These are phyloP conservation scores for Arthroderma sp. DNA, from an alignment of 2,329 filamentous ascomycete genomes.

Conservation along the genomic window DNA sequence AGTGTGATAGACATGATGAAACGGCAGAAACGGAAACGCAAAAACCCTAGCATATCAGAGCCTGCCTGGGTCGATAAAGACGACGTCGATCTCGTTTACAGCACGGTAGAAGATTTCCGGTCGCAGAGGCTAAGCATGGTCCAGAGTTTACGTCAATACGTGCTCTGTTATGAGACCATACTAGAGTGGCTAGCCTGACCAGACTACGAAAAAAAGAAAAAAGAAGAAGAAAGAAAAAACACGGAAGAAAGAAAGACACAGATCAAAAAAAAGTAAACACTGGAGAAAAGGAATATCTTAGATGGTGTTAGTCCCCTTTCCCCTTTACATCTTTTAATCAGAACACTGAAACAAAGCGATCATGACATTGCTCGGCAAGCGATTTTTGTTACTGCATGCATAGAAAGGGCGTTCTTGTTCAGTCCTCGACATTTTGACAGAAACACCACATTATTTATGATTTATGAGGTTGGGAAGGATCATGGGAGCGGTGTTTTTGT, in stretches of 20 bases:
- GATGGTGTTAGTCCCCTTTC: too few relatives aligned
- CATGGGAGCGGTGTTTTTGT: too few relatives aligned
- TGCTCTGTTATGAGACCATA: slow-evolving; percentile 91
- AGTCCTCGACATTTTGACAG: too few relatives aligned
- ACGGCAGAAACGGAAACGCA: slow-evolving; percentile 42
- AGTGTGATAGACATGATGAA: slow-evolving; percentile 94
- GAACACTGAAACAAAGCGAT: too few relatives aligned
- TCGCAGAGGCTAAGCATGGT: slow-evolving; percentile 89
- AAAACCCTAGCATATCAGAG: slow-evolving; percentile 15
- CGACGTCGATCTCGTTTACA: slow-evolving; percentile 64
- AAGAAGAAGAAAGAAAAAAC: neutral
- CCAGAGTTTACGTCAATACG: slow-evolving; percentile 82
- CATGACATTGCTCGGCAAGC: too few relatives aligned
- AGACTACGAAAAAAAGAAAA: neutral
- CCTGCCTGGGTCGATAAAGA: slow-evolving; percentile 55
- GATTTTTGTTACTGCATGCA: too few relatives aligned
- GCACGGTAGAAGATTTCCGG: slow-evolving; percentile 83
- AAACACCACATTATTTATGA: too few relatives aligned
- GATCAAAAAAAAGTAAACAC: neutral
- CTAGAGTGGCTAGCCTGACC: slow-evolving; percentile 58
- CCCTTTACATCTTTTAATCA: too few relatives aligned
- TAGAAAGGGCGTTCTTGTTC: too few relatives aligned
- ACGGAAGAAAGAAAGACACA: neutral
- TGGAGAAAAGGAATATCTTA: too few relatives aligned
- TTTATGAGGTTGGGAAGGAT: too few relatives aligned